These are phyloP conservation scores for Austroboletus eburneus DNA, from an alignment of 768 basidiomycete genomes.

Conservation along the genomic window DNA sequence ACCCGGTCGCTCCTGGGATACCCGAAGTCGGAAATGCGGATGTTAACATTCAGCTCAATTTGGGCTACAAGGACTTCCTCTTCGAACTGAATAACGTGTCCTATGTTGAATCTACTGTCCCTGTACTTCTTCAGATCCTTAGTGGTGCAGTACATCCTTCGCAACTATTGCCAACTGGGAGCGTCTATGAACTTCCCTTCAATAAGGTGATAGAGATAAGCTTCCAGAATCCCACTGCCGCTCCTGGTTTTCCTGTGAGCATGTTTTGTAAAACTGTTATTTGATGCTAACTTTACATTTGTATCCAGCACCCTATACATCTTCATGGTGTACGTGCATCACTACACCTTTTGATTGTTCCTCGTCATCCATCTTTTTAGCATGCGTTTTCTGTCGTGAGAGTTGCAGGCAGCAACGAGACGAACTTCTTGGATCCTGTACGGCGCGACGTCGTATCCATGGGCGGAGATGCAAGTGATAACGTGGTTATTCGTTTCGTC, in stretches of 20 bases:
- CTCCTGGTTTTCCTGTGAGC: conserved; percentile 30
- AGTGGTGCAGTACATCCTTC: conserved; percentile 46
- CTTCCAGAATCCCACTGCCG: conserved; percentile 35
- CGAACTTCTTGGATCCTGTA: conserved; percentile 37
- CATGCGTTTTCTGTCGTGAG: conserved; percentile 35
- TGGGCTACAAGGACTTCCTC: conserved; percentile 2
- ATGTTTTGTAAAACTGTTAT: no score
- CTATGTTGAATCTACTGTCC: conserved; percentile 39
- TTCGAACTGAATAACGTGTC: conserved; percentile 29
- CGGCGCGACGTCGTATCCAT: conserved; percentile 29
- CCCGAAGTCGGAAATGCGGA: conserved; percentile 39
- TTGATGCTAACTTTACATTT: no score
- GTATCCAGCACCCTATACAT: no score
- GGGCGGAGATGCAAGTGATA: conserved; percentile 30
- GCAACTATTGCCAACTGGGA: conserved; percentile 46
- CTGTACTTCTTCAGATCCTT: conserved; percentile 57
- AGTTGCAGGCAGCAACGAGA: conserved; percentile 20
- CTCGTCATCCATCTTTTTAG: conserved; percentile 8
- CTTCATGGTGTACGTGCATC: no score
- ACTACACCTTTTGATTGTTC: no score
- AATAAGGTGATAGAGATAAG: conserved; percentile 45
- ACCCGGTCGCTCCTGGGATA: conserved; percentile 36
- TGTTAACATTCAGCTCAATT: conserved; percentile 29
- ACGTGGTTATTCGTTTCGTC: conserved; percentile 50
- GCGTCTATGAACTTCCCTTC: conserved; percentile 42